A percentile compares a stretch with the other conserved stretches of the same genome.
These are phyloP conservation scores for Kazachstania bromeliacearum DNA, from an alignment of 805 yeast species.

Conservation along the genomic window DNA sequence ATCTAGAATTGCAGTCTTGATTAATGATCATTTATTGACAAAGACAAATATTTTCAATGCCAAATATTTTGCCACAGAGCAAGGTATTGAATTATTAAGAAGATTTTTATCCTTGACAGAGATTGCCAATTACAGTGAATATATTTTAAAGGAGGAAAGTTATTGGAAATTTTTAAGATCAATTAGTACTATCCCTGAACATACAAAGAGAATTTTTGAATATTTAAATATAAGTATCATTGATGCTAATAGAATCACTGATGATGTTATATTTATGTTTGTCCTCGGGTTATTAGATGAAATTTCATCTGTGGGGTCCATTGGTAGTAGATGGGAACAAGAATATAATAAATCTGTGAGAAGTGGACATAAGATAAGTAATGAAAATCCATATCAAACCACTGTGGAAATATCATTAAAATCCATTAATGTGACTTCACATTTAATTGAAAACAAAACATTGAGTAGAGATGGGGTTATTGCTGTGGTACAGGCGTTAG, in stretches of 20 bases:
- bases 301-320: slow-evolving; percentile 70
- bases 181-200: slow-evolving; percentile 37
- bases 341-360: slow-evolving; percentile 40
- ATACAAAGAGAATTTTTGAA: slow-evolving; percentile 36
- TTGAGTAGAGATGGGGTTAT: slow-evolving; percentile 29
- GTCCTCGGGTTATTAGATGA: slow-evolving; percentile 68
- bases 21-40: slow-evolving; percentile 23
- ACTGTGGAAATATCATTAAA: slow-evolving; percentile 49
- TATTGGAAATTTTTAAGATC: slow-evolving; percentile 48
- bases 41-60: slow-evolving; percentile 28
- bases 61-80: slow-evolving; percentile 32
- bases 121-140: slow-evolving; percentile 15
- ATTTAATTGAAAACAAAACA: slow-evolving; percentile 33
- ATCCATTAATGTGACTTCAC: slow-evolving; percentile 53
- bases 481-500: slow-evolving; percentile 71
- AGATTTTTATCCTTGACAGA: slow-evolving; percentile 31
- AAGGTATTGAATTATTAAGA: slow-evolving; percentile 38
- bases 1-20: slow-evolving; percentile 13
- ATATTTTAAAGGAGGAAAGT: slow-evolving; percentile 41
- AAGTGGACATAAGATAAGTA: slow-evolving; percentile 36
- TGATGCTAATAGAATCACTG: slow-evolving; percentile 30
- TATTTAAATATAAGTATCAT: slow-evolving; percentile 38
- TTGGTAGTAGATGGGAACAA: slow-evolving; percentile 69
- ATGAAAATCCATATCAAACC: slow-evolving; percentile 42
- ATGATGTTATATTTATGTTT: slow-evolving; percentile 48